A percentile compares a stretch with the other conserved stretches of the same genome.
Conservation (phyloP, 495 filamentous ascomycete species). For the Paragyromitra xinjiangensis region DNA sequence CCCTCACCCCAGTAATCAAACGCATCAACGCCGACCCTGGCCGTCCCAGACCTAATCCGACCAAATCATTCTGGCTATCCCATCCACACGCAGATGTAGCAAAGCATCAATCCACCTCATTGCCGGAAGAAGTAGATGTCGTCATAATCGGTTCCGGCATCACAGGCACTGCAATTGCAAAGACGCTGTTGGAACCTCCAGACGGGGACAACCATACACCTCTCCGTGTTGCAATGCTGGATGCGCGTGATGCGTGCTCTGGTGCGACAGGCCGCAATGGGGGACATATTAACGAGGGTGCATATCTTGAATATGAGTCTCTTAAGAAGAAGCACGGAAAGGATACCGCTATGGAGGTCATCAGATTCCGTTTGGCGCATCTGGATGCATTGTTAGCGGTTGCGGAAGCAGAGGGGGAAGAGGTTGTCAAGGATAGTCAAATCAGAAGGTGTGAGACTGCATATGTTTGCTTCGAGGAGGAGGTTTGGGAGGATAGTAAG, state of each 20-base stretch:
- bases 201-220: neutral
- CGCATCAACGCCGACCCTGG: constrained; percentile 53
- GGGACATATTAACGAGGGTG: constrained; percentile 60
- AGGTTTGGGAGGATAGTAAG: constrained; percentile 59
- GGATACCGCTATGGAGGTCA: constrained; percentile 56
- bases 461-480: constrained; percentile 59
- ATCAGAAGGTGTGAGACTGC: constrained; percentile 58
- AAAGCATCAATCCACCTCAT: constrained; percentile 60
- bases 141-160: constrained; percentile 73
- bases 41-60: constrained; percentile 63
- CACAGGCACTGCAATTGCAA: constrained; percentile 66
- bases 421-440: constrained; percentile 49
- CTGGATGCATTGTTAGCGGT: constrained; percentile 55
- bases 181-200: constrained; percentile 60
- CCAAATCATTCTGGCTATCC: constrained; percentile 69
- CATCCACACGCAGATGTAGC: constrained; percentile 63
- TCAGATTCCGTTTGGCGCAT: constrained; percentile 58
- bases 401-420: constrained; percentile 49
- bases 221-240: constrained; percentile 58
- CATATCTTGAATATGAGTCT: constrained; percentile 57
- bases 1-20: constrained; percentile 40
- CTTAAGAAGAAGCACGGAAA: constrained; percentile 54
- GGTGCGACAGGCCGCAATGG: constrained; percentile 61
- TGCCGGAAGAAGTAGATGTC: constrained; percentile 63
- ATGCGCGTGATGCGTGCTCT: constrained; percentile 59